Evolutionary conservation across 1,284 basidiomycete species (phyloP).

Genomic region (Agaricales sp.): DNA sequence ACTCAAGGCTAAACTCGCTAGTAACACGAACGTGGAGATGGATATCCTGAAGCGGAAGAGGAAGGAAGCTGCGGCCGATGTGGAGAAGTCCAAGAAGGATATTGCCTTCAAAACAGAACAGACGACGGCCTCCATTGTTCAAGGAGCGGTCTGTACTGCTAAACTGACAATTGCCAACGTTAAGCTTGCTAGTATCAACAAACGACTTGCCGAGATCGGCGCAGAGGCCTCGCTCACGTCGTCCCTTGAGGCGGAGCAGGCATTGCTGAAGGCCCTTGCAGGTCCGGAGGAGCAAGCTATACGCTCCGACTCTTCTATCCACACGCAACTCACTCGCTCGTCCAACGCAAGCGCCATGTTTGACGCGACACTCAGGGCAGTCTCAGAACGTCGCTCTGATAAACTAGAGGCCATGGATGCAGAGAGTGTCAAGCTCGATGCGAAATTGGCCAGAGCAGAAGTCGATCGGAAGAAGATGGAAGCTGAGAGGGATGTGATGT

Average conservation of each 20-base stretch:
- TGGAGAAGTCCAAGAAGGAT: constrained; percentile 61
- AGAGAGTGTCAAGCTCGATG: constrained; percentile 67
- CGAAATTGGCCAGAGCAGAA: constrained; percentile 55
- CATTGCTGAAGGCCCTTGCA: constrained; percentile 60
- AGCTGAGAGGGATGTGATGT: constrained; percentile 59
- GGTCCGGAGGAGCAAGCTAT: constrained; percentile 62
- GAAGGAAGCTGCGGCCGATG: constrained; percentile 56
- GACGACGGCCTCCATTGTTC: constrained; percentile 56
- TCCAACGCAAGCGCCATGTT: constrained; percentile 74
- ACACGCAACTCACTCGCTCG: constrained; percentile 54
- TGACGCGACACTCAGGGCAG: constrained; percentile 72
- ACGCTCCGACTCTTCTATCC: constrained; percentile 49
- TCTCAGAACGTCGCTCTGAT: constrained; percentile 71
- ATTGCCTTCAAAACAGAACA: constrained; percentile 61
- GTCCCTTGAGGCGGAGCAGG: constrained; percentile 65
- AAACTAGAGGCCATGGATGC: constrained; percentile 66
- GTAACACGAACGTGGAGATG: constrained; percentile 50
- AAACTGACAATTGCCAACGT: constrained; percentile 68
- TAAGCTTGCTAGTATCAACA: constrained; percentile 55
- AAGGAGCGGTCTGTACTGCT: constrained; percentile 71
- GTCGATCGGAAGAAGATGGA: constrained; percentile 67
- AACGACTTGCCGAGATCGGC: constrained; percentile 60
- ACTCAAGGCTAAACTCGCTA: constrained; percentile 77
- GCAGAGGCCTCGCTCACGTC: constrained; percentile 34
- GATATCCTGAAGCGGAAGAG: constrained; percentile 56